phyloP scores from a whole-genome alignment of 352 stramenopile genomes.

The Phytophthora pluvialis region DNA sequence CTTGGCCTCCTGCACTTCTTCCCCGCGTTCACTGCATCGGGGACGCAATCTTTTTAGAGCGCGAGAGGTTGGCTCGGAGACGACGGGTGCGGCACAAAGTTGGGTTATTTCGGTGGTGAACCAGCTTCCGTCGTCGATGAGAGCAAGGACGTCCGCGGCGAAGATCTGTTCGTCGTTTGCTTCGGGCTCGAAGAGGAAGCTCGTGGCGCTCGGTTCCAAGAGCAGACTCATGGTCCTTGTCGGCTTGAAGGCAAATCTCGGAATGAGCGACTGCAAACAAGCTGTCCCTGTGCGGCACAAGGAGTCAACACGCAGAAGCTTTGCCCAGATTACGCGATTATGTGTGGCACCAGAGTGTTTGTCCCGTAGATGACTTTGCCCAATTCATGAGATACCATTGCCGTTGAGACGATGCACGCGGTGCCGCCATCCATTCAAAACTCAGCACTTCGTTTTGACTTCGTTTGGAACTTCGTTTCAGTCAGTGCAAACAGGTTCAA shows the following conservation, averaged over 20 bases:
- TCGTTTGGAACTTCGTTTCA: constrained; percentile 6
- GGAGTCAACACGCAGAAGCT: constrained; percentile 25
- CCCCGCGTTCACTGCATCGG: neutral
- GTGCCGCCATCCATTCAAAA: constrained; percentile 4
- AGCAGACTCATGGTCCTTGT: constrained; percentile 19
- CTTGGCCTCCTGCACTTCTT: neutral
- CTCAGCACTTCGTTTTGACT: constrained; percentile 15
- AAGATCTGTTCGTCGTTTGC: constrained; percentile 11
- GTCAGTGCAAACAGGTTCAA: constrained; percentile 4
- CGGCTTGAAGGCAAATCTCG: neutral
- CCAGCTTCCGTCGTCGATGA: constrained; percentile 19
- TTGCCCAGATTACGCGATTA: constrained; percentile 17
- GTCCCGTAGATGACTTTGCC: constrained; percentile 21
- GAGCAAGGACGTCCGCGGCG: constrained; percentile 14
- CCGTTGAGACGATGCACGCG: constrained; percentile 10
- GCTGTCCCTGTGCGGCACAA: neutral
- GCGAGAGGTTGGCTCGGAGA: neutral
- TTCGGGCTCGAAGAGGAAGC: constrained; percentile 14
- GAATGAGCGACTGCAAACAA: constrained; percentile 13
- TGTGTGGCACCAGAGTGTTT: constrained; percentile 13
- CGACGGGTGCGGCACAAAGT: neutral
- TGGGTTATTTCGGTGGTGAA: neutral
- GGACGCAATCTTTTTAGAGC: constrained; percentile 13
- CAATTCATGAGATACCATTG: constrained; percentile 11
- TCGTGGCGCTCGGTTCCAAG: constrained; percentile 10